A percentile compares a stretch with the other conserved stretches of the same genome.
Conservation (phyloP, 768 basidiomycete species). For the Rhizopogon vesiculosus region DNA sequence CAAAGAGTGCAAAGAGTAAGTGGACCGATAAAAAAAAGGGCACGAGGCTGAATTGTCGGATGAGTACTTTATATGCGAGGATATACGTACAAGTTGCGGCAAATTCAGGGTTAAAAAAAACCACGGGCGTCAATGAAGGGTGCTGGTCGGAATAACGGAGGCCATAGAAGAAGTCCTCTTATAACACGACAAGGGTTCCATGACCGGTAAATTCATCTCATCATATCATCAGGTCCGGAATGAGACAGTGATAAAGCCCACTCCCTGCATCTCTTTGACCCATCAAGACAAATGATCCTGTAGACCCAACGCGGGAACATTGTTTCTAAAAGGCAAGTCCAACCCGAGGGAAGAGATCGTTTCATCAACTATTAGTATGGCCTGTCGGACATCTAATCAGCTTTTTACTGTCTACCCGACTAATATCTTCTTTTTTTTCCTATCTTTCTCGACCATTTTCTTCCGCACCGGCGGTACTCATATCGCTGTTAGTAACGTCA, state of each 20-base stretch:
- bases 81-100: slow-evolving; percentile 27
- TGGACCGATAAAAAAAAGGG: slow-evolving; percentile 14
- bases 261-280: slow-evolving; percentile 13
- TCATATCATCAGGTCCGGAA: slow-evolving; percentile 4
- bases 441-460: slow-evolving; percentile 3
- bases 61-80: slow-evolving; percentile 25
- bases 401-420: neutral
- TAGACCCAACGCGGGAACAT: neutral
- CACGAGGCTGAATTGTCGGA: slow-evolving; percentile 18
- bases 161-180: slow-evolving; percentile 22
- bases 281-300: neutral
- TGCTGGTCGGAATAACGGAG: slow-evolving; percentile 19
- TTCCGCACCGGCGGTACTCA: slow-evolving; percentile 12
- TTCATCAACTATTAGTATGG: slow-evolving; percentile 1
- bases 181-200: slow-evolving; percentile 9
- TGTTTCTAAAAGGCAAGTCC: slow-evolving; percentile 12
- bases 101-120: slow-evolving; percentile 27
- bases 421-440: slow-evolving; percentile 6
- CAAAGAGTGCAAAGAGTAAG: slow-evolving; percentile 11
- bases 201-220: slow-evolving; percentile 11
- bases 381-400: slow-evolving; percentile 7
- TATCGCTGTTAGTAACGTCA: neutral
- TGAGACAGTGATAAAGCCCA: slow-evolving; percentile 11
- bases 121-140: slow-evolving; percentile 21
- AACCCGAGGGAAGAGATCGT: slow-evolving; percentile 8